Conservation (phyloP, 2,329 filamentous ascomycete genomes). For the Pseudogymnoascus sp. region DNA sequence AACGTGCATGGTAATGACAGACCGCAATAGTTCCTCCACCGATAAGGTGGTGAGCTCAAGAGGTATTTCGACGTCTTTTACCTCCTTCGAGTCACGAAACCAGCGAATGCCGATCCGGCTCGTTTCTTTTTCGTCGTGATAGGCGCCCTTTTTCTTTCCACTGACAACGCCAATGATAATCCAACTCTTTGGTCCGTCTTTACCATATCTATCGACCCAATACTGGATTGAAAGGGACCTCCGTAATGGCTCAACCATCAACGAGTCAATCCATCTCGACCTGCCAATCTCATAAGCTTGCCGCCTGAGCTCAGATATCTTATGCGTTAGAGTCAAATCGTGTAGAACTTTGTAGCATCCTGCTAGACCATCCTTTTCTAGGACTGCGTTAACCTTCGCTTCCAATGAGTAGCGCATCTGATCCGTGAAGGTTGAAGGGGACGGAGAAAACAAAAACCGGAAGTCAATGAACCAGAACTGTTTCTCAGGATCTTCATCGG, state of each 20-base stretch:
- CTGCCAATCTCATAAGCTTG: constrained; percentile 67
- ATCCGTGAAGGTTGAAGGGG: constrained; percentile 53
- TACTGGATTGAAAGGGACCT: constrained; percentile 84
- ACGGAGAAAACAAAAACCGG: constrained; percentile 71
- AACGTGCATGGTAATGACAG: constrained; percentile 68
- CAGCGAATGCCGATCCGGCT: constrained; percentile 63
- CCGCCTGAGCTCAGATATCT: constrained; percentile 72
- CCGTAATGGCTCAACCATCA: constrained; percentile 73
- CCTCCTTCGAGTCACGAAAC: constrained; percentile 76
- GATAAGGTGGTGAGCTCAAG: constrained; percentile 64
- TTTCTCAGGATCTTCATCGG: constrained; percentile 71
- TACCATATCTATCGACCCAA: constrained; percentile 60
- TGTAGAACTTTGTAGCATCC: constrained; percentile 85
- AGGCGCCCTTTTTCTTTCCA: constrained; percentile 42
- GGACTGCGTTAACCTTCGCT: constrained; percentile 60
- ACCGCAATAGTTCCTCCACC: constrained; percentile 64
- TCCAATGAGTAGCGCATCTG: constrained; percentile 62
- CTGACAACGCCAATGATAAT: constrained; percentile 77
- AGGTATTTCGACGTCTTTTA: constrained; percentile 58
- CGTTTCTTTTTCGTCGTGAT: constrained; percentile 37
- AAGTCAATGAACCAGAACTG: constrained; percentile 96
- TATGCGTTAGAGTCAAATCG: constrained; percentile 81
- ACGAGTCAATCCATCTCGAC: constrained; percentile 67
- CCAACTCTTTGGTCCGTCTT: constrained; percentile 71
- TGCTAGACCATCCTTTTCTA: constrained; percentile 62